Base-by-base conservation (phyloP, 495 filamentous ascomycete species). In the Pyrenula massariospora region DNA sequence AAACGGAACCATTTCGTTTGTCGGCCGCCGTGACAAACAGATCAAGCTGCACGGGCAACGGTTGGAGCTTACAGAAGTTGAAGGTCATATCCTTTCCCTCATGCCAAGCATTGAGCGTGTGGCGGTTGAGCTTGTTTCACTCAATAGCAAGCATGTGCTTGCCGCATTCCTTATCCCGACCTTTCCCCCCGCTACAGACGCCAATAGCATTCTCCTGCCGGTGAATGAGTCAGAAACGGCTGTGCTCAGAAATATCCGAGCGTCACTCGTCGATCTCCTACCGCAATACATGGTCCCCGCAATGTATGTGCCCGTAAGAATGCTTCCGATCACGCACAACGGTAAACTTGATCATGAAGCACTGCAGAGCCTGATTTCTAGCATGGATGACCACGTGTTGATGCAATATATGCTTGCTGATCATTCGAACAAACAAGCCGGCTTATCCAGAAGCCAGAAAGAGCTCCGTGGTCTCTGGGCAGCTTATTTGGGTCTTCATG, bases 21-120 rank as follows among this genome's bases (percentile, higher is more conserved):
- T 86, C 21, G 80, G 81, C 3, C 76, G 84, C 12, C 79, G 77
- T 54, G 84, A 86, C 53, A 77, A 79, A 12, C 82, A 85, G 58
- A 78, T 85, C 24, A 87, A 87, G 63, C 67, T 87, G 10, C 77
- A 80, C 20, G 84, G 84, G 1, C 81, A 85, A 59, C 73, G 84
- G 3, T 78, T 87, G 56, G 84, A 87, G 56, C 65, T 86, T 10
- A 79, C 75, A 20, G 84, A 87, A 57, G 78, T 87, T 53, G 84
- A 87, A 64, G 75, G 81, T 55, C 77, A 83, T 51, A 60, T 76
- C 1, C 19, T 21, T 20, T 8, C 11, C 11, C n/a, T n/a, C n/a
- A n/a, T n/a, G n/a, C n/a, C n/a, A n/a, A n/a, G n/a, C n/a, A n/a
- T n/a, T n/a, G n/a, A n/a, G n/a, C n/a, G n/a, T n/a, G n/a, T n/a